Base-by-base conservation (phyloP, 495 filamentous ascomycete species). In the Apodospora peruviana region DNA sequence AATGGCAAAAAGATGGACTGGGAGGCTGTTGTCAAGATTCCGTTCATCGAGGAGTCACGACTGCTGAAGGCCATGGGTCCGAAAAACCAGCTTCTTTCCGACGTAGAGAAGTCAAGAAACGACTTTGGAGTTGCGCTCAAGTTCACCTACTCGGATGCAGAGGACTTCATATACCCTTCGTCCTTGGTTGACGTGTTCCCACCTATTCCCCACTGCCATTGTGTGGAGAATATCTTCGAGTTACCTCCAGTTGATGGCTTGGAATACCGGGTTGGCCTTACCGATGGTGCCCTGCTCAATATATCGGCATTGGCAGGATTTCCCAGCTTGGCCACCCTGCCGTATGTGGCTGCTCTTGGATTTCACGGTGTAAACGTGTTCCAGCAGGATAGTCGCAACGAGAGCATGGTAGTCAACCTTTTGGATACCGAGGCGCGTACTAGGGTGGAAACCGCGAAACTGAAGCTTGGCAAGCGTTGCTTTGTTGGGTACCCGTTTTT, bases 1-100 rank as follows among this genome's bases (percentile, higher is more conserved):
- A 96, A 97, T 57, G 94, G 94, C 47, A 99, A 99, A 76, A 99
- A 95, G 73, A 94, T 95, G 90, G 94, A 97, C 55, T 99, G 94
- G 94, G 94, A 99, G 59, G 94, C 93, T 24, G 91, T 99, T 34
- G 90, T 97, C 45, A 96, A 96, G 69, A 97, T 99, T 53, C 94
- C 94, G 0, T 99, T 99, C 68, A 99, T 99, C 56, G 90, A 97
- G 24, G 91, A 97, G 62, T 76, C 79, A 43, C 79, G 94, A 3
- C 70, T 99, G 16, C 73, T 99, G 32, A 70, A 73, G 27, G 94
- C 91, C 10, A 93, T 99, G 81, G 84, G 77, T 16, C 84, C 88
- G 10, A 88, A 82, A 61, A 89, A 97, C 48, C 70, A 83, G 39
- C 72, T 86, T 21, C 76, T 99, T 18, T 80, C 78, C 2, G 78